These are phyloP conservation scores for Aureobasidium pullulans DNA, from an alignment of 2,329 filamentous ascomycete species.

Conservation along the genomic window DNA sequence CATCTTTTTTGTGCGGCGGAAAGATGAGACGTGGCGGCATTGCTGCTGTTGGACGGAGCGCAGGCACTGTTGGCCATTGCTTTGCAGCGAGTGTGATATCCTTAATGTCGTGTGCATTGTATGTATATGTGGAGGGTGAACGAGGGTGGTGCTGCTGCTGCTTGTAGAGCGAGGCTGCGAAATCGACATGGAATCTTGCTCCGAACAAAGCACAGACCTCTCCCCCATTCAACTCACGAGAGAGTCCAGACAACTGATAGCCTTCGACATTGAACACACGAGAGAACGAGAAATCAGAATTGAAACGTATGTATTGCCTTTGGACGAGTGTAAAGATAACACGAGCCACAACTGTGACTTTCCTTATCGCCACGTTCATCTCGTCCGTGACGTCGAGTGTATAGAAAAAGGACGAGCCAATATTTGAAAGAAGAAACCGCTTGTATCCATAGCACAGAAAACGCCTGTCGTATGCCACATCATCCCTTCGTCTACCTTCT, in stretches of 20 bases:
- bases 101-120: conserved; percentile 10
- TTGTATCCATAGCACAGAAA: conserved; percentile 2
- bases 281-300: not conserved
- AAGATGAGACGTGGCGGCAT: conserved; percentile 37
- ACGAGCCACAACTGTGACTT: not conserved
- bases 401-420: conserved; percentile 1
- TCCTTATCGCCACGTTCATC: not conserved
- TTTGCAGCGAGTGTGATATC: conserved; percentile 13
- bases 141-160: conserved; percentile 6
- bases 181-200: conserved; percentile 8
- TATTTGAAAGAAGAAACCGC: conserved; percentile 1
- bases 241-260: not conserved
- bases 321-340: not conserved
- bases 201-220: conserved; percentile 5
- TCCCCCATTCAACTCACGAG: not conserved
- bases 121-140: not conserved
- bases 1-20: conserved; percentile 40
- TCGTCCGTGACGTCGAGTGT: not conserved
- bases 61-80: conserved; percentile 1
- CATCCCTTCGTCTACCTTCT: not conserved
- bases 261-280: not conserved
- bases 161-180: not conserved
- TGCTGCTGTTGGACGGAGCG: conserved; percentile 19
- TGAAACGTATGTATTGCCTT: not conserved
- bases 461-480: conserved; percentile 12